Evolutionary conservation across 768 basidiomycete species (phyloP).

Genomic region (Pulveroboletus sp.): DNA sequence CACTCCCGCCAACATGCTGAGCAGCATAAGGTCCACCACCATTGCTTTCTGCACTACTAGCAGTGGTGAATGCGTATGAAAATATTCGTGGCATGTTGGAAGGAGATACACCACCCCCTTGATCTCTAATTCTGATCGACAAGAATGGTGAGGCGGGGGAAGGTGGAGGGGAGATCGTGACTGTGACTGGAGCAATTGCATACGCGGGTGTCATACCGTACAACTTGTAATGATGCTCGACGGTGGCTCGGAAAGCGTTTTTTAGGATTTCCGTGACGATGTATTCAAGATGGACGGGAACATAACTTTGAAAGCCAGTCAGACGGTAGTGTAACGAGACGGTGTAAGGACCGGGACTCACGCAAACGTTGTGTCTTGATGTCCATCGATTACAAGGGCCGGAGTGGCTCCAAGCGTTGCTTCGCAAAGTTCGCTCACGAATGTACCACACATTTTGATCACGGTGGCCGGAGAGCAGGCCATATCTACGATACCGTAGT

Average conservation of each 20-base stretch:
- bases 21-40: slow-evolving; percentile 77
- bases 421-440: slow-evolving; percentile 80
- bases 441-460: slow-evolving; percentile 79
- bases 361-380: slow-evolving; percentile 72
- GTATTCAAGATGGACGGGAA: slow-evolving; percentile 89
- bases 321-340: slow-evolving; percentile 4
- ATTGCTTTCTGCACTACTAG: slow-evolving; percentile 47
- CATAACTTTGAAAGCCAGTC: slow-evolving; percentile 51
- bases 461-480: slow-evolving; percentile 68
- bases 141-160: slow-evolving; percentile 45
- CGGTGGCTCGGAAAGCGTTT: slow-evolving; percentile 87
- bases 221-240: slow-evolving; percentile 63
- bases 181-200: slow-evolving; percentile 57
- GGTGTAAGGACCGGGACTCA: slow-evolving; percentile 39
- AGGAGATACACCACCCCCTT: slow-evolving; percentile 81
- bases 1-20: slow-evolving; percentile 72
- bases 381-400: slow-evolving; percentile 65
- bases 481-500: slow-evolving; percentile 75
- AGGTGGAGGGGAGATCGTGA: slow-evolving; percentile 67
- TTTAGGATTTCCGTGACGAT: slow-evolving; percentile 89
- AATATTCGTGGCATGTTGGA: slow-evolving; percentile 77
- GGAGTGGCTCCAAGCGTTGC: slow-evolving; percentile 78
- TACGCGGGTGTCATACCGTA: slow-evolving; percentile 33
- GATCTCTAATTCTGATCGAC: slow-evolving; percentile 78
- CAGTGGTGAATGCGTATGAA: slow-evolving; percentile 91